These are phyloP conservation scores for Penicillium subrubescens DNA, from an alignment of 495 filamentous ascomycete species.

Conservation along the genomic window DNA sequence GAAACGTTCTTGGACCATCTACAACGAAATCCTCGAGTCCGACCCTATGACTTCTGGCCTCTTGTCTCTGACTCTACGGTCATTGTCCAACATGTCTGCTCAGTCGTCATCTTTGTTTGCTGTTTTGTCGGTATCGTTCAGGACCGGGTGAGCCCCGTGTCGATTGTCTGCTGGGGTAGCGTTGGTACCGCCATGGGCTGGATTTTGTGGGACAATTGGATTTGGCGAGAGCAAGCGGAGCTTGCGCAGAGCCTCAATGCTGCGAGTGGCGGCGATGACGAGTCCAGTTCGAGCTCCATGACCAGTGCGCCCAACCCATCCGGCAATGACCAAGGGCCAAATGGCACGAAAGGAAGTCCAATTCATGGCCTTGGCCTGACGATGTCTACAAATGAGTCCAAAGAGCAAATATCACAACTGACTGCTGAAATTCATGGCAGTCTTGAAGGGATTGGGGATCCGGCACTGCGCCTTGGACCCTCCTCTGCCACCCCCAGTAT, in stretches of 20 bases:
- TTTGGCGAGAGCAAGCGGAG: constrained; percentile 61
- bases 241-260: constrained; percentile 31
- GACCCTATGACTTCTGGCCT: constrained; percentile 98
- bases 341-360: constrained; percentile 33
- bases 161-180: constrained; percentile 82
- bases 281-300: constrained; percentile 49
- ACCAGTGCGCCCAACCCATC: constrained; percentile 41
- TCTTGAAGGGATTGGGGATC: constrained; percentile 6
- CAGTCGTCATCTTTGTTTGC: constrained; percentile 89
- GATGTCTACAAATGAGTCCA: constrained; percentile 36
- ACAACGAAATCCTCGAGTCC: constrained; percentile 90
- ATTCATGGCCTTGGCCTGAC: constrained; percentile 53
- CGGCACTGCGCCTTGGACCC: constrained; percentile 12
- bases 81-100: constrained; percentile 94
- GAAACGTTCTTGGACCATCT: constrained; percentile 94
- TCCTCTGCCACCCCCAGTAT: constrained; percentile 14
- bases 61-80: constrained; percentile 93
- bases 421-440: constrained; percentile 21
- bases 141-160: constrained; percentile 79
- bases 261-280: constrained; percentile 46
- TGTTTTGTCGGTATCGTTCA: constrained; percentile 91
- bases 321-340: constrained; percentile 22
- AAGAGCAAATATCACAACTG: constrained; percentile 27
- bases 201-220: constrained; percentile 89
- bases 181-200: constrained; percentile 84